These are phyloP conservation scores for Funneliformis geosporum DNA, from an alignment of 192 early-diverging fungal genomes.

Conservation along the genomic window DNA sequence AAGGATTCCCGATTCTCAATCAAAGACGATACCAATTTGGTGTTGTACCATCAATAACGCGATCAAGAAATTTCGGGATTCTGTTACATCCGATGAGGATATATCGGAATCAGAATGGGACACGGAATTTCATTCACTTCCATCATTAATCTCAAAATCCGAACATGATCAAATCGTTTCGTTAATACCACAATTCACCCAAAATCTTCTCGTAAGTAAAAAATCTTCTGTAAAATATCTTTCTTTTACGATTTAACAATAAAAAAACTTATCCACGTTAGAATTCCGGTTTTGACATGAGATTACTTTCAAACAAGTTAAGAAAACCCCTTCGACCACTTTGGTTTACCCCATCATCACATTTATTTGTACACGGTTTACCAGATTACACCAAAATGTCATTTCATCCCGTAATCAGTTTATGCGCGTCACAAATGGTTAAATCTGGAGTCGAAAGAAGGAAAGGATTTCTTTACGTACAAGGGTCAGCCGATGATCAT, in stretches of 20 bases:
- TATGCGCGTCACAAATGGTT: constrained; percentile 72
- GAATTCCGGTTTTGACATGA: constrained; percentile 48
- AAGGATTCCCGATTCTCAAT: constrained; percentile 76
- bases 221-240: background rate
- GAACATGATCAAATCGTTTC: constrained; percentile 70
- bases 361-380: constrained; percentile 41
- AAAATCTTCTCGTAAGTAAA: constrained; percentile 50
- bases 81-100: background rate
- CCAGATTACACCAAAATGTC: constrained; percentile 50
- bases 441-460: constrained; percentile 47
- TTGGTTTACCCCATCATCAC: constrained; percentile 74
- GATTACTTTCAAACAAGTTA: constrained; percentile 36
- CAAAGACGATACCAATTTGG: constrained; percentile 92
- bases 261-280: background rate
- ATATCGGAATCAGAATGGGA: constrained; percentile 48
- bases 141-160: constrained; percentile 62
- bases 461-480: constrained; percentile 74
- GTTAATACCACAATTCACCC: constrained; percentile 59
- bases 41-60: constrained; percentile 74
- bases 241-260: background rate
- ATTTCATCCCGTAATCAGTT: constrained; percentile 76
- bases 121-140: constrained; percentile 61
- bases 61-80: constrained; percentile 35
- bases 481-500: constrained; percentile 89
- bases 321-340: constrained; percentile 75